A percentile compares a stretch with the other conserved stretches of the same genome.
phyloP scores from a whole-genome alignment of 75 land plant species.

The Adiantum capillusveneris region DNA sequence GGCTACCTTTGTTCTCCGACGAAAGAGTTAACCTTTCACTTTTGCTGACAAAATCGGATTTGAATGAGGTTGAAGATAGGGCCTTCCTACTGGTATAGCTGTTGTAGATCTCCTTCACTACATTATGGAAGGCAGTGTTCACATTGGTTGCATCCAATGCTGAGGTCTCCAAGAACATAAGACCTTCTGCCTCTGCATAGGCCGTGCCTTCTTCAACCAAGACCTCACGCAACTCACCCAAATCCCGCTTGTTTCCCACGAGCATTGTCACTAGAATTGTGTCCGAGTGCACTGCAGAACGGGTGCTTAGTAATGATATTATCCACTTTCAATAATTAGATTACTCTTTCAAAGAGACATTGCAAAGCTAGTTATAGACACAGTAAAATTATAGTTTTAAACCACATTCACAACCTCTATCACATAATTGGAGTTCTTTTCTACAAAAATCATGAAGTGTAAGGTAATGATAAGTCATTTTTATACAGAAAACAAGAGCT shows the following conservation, averaged over 20 bases:
- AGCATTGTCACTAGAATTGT: slow-evolving; percentile 68
- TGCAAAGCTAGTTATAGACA: too few relatives aligned
- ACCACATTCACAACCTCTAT: too few relatives aligned
- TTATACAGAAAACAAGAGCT: too few relatives aligned
- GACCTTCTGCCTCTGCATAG: slow-evolving; percentile 65
- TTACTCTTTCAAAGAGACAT: background rate
- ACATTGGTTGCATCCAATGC: slow-evolving; percentile 79
- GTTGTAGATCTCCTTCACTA: slow-evolving; percentile 74
- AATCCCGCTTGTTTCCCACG: slow-evolving; percentile 81
- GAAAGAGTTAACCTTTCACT: too few relatives aligned
- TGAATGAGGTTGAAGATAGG: slow-evolving; percentile 23
- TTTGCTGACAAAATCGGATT: too few relatives aligned
- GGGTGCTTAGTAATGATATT: background rate
- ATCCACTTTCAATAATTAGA: background rate
- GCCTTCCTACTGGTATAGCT: slow-evolving; percentile 56
- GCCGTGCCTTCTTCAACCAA: slow-evolving; percentile 75
- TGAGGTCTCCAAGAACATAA: slow-evolving; percentile 82
- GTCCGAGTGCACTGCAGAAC: slow-evolving; percentile 36
- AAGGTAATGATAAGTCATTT: too few relatives aligned
- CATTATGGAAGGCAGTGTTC: slow-evolving; percentile 62
- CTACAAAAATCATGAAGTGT: too few relatives aligned
- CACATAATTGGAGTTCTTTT: too few relatives aligned
- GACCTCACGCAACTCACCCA: slow-evolving; percentile 63
- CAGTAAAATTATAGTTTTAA: too few relatives aligned
- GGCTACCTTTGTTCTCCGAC: too few relatives aligned